phyloP scores from a whole-genome alignment of 2,329 filamentous ascomycete genomes.

The Nigrospora osmanthi region DNA sequence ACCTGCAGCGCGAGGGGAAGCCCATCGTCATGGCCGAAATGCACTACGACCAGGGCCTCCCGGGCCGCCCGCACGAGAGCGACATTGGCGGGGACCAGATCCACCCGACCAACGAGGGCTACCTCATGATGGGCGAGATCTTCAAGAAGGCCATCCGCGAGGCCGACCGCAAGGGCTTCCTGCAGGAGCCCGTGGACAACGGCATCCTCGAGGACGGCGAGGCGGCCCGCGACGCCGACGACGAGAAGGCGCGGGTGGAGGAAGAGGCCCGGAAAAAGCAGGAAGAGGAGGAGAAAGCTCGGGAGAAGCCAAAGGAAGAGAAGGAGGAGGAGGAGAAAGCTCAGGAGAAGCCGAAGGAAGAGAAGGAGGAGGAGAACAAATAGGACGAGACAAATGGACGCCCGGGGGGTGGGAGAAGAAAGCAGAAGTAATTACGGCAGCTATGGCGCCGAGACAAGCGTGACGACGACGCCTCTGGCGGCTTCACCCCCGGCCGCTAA shows the following conservation, averaged over 20 bases:
- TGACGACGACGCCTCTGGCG: no score
- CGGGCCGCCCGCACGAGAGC: constrained; percentile 9
- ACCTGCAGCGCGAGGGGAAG: constrained; percentile 10
- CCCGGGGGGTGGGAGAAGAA: no score
- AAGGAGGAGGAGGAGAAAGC: background rate
- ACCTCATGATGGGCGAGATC: constrained; percentile 18
- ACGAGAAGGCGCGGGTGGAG: background rate
- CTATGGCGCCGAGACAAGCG: no score
- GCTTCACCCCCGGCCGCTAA: no score
- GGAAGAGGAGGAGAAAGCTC: background rate
- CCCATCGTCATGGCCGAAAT: constrained; percentile 22
- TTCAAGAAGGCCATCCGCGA: constrained; percentile 14
- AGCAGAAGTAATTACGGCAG: no score
- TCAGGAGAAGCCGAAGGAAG: no score
- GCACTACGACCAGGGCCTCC: constrained; percentile 16
- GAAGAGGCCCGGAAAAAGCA: background rate
- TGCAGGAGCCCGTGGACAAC: constrained; percentile 17
- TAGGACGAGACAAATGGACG: no score
- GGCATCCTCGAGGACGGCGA: constrained; percentile 17
- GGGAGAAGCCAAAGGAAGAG: background rate
- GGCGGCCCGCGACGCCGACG: background rate
- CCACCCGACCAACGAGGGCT: constrained; percentile 18
- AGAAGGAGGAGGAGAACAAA: no score
- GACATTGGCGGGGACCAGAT: constrained; percentile 19
- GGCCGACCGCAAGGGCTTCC: constrained; percentile 14